Evolutionary conservation across 129 eudicot species (phyloP).

Genomic region (Tagetes patula): DNA sequence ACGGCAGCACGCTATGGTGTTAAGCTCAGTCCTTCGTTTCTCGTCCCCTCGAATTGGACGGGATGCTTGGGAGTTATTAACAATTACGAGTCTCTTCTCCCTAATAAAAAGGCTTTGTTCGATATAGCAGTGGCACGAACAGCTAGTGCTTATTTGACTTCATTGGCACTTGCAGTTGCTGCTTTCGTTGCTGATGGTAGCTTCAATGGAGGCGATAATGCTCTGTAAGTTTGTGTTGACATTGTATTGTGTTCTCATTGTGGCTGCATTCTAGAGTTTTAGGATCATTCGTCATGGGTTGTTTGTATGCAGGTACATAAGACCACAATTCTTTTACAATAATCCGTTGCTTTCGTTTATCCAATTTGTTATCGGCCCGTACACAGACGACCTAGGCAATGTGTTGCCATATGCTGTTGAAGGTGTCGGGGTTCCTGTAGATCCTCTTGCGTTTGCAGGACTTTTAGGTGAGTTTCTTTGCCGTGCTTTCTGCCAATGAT

Average conservation of each 20-base stretch:
- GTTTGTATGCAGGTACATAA: conserved; percentile 67
- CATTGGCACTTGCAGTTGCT: conserved; percentile 75
- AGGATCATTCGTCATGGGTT: not conserved
- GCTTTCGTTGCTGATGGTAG: conserved; percentile 91
- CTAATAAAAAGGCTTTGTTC: conserved; percentile 88
- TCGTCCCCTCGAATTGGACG: conserved; percentile 93
- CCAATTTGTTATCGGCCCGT: conserved; percentile 81
- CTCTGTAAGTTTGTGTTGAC: conserved; percentile 55
- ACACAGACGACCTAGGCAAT: conserved; percentile 86
- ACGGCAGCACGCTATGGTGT: conserved; percentile 91
- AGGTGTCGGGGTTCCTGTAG: conserved; percentile 97
- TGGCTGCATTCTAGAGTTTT: not conserved
- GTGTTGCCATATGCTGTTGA: conserved; percentile 96
- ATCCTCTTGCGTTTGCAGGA: conserved; percentile 99
- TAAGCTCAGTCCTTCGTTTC: conserved; percentile 91
- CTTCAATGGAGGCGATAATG: conserved; percentile 97
- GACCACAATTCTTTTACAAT: conserved; percentile 95
- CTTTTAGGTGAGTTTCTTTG: conserved; percentile 64
- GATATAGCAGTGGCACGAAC: conserved; percentile 97
- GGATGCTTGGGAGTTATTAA: conserved; percentile 98
- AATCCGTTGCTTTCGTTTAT: conserved; percentile 93
- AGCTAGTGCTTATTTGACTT: conserved; percentile 94
- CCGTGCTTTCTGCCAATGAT: not conserved
- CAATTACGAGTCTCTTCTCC: conserved; percentile 86
- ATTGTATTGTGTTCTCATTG: not conserved